Base-by-base conservation (phyloP, 805 yeast species). In the Starmera dryadoides region DNA sequence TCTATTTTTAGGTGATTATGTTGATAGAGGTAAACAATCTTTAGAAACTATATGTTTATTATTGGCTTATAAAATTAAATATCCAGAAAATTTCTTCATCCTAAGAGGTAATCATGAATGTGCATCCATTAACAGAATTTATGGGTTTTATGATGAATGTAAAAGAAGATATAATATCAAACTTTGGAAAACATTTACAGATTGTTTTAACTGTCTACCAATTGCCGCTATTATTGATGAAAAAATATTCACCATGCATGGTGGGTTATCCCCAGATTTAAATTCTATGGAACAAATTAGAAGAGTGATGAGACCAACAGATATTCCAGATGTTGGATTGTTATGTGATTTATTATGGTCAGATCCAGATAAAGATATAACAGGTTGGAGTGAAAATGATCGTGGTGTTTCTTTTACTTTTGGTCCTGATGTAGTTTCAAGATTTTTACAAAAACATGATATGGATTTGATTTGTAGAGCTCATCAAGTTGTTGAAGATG, bases 341-440 rank as follows among this genome's bases (percentile, higher is more conserved):
- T 75, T 91, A 55, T 91, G 97, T 71, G 98, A 91, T 65, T 74
- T 91, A 63, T 75, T 91, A 56, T 91, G 98, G 98, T 86, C 96
- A 3, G 98, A 91, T 63, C 98, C 98, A 20, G 98, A 91, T 65
- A 91, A 93, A 66, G 97, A 89, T 65, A 89, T 91, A 52, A 87
- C 93, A 26, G 98, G 98, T 16, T 91, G 98, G 98, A 83, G 94
- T 53, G 98, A 93, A 69, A 91, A 93, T 63, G 98, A 93, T 69
- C 85, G 98, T 68, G 98, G 98, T 60, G 98, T 91, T 45, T 88
- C 97, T 20, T 91, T 89, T 65, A 91, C 98, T n/a, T 91, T 93
- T 67, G 98, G 98, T n/a, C 98, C 98, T 9, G 98, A 91, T 63
- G 98, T 91, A 39, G 98, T 91, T 39, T 85, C 95, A 50, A 75